Conservation (phyloP, 495 filamentous ascomycete species). For the Penicillium ochrochloron region DNA sequence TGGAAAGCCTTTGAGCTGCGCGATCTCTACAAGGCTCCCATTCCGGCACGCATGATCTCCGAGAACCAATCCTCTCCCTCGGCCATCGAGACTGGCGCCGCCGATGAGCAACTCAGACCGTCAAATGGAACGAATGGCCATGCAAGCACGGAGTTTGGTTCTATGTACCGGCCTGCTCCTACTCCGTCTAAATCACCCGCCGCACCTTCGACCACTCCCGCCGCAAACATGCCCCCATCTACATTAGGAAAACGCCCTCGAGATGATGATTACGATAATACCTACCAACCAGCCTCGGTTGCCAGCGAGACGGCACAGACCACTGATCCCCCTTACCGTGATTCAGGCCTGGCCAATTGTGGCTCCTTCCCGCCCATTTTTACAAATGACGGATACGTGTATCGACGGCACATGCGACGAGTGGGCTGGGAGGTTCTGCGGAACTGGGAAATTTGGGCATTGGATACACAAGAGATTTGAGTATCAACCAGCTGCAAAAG, state of each 20-base stretch:
- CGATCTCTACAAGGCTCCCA: constrained; percentile 40
- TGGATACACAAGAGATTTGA: constrained; percentile 49
- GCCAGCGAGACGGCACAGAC: neutral
- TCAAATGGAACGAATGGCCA: constrained; percentile 4
- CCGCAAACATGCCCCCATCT: constrained; percentile 19
- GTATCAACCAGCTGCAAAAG: neutral
- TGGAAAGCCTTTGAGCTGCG: constrained; percentile 46
- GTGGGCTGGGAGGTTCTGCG: constrained; percentile 50
- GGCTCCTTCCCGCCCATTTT: constrained; percentile 11
- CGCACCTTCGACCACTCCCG: neutral
- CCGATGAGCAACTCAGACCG: constrained; percentile 1
- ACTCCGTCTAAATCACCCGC: constrained; percentile 3
- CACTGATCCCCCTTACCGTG: neutral
- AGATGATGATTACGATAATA: constrained; percentile 23
- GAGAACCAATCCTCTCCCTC: constrained; percentile 21
- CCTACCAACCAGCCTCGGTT: neutral
- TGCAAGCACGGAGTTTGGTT: neutral
- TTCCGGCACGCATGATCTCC: constrained; percentile 5
- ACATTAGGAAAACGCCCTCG: constrained; percentile 36
- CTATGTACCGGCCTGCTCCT: neutral
- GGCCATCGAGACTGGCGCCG: constrained; percentile 7
- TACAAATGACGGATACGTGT: constrained; percentile 27
- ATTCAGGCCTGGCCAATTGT: neutral
- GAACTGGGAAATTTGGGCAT: constrained; percentile 49
- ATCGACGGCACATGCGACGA: constrained; percentile 39